Conservation (phyloP, 768 basidiomycete species). For the Tephrocybe sp. region DNA sequence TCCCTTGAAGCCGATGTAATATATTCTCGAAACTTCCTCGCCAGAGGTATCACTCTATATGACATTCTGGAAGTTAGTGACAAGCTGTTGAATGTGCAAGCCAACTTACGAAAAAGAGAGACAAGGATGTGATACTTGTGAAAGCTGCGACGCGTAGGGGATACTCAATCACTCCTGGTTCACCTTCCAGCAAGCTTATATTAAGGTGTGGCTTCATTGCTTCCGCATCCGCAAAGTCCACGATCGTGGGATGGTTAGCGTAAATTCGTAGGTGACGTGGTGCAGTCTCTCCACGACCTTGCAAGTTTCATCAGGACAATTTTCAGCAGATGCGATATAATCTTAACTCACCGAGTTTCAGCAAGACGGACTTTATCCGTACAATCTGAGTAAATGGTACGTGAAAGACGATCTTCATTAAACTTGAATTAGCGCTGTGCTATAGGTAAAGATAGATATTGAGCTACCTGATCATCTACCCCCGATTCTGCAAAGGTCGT, state of each 20-base stretch:
- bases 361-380: conserved; percentile 65
- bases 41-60: conserved; percentile 64
- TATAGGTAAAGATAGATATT: neutral
- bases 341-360: conserved; percentile 66
- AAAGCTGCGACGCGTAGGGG: conserved; percentile 76
- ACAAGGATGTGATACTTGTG: conserved; percentile 67
- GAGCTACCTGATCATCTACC: conserved; percentile 78
- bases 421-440: conserved; percentile 11
- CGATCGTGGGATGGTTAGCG: conserved; percentile 69
- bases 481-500: conserved; percentile 68
- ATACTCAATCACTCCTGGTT: conserved; percentile 69
- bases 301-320: neutral
- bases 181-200: conserved; percentile 69
- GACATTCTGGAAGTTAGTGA: neutral
- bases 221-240: conserved; percentile 78
- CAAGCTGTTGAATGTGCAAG: neutral
- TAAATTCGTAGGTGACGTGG: conserved; percentile 76
- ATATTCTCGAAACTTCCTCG: conserved; percentile 63
- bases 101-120: conserved; percentile 74
- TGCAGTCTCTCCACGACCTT: conserved; percentile 71
- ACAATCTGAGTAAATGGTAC: conserved; percentile 81
- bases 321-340: neutral
- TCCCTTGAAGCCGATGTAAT: conserved; percentile 84
- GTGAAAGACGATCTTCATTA: conserved; percentile 68
- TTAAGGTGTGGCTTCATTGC: conserved; percentile 65